Evolutionary conservation across 2,329 filamentous ascomycete genomes (phyloP).

Genomic region (Aspergillus caelatus): DNA sequence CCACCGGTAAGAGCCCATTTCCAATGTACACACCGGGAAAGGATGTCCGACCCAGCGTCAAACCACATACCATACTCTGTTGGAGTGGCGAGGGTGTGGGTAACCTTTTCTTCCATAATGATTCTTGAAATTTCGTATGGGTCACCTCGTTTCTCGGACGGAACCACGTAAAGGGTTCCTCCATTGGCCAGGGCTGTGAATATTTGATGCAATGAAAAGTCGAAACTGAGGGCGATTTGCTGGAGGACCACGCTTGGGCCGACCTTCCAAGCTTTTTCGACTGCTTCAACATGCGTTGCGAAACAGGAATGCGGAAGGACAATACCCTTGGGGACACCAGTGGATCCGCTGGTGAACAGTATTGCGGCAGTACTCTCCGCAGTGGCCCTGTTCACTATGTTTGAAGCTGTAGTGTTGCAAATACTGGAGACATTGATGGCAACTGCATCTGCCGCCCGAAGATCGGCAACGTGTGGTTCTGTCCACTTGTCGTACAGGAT

Average conservation of each 20-base stretch:
- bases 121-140: slow-evolving; percentile 7
- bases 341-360: slow-evolving; percentile 19
- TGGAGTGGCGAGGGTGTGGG: slow-evolving; percentile 3
- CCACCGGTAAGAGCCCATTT: slow-evolving; percentile 9
- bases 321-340: slow-evolving; percentile 21
- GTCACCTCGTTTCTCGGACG: slow-evolving; percentile 5
- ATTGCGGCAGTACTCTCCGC: background rate
- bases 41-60: background rate
- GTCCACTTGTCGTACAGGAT: background rate
- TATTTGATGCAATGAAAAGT: slow-evolving; percentile 14
- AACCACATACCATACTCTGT: slow-evolving; percentile 11
- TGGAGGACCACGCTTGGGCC: slow-evolving; percentile 7
- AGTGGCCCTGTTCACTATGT: background rate
- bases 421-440: background rate
- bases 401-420: background rate
- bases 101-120: slow-evolving; percentile 10
- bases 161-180: slow-evolving; percentile 10
- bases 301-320: slow-evolving; percentile 9
- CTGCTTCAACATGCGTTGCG: background rate
- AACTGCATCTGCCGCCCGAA: background rate
- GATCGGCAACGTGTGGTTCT: background rate
- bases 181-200: slow-evolving; percentile 11
- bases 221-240: slow-evolving; percentile 16
- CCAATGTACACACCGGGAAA: slow-evolving; percentile 7
- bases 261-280: background rate